Conservation (phyloP, 352 stramenopile genomes). For the Labyrinthula sp. region DNA sequence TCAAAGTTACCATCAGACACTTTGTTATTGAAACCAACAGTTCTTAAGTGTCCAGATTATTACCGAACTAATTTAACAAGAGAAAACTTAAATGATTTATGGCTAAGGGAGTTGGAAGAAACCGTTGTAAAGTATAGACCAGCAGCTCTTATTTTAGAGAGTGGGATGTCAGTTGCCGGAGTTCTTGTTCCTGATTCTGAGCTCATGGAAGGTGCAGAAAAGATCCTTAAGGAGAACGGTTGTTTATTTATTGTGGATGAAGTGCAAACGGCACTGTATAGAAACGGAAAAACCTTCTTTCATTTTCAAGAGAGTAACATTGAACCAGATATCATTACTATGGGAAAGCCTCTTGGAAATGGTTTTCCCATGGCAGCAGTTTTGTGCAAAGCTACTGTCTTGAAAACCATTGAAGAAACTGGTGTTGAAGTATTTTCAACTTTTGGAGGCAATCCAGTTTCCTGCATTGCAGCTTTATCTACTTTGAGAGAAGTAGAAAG, state of each 20-base stretch:
- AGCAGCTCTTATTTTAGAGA: slow-evolving; percentile 49
- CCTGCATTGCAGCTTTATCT: slow-evolving; percentile 41
- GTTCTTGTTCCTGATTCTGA: slow-evolving; percentile 44
- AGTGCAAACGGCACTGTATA: slow-evolving; percentile 55
- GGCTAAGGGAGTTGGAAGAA: slow-evolving; percentile 20
- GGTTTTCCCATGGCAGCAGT: slow-evolving; percentile 52
- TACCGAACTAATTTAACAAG: no score
- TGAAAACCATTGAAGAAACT: slow-evolving; percentile 43
- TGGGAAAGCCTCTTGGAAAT: slow-evolving; percentile 62
- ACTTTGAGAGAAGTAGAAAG: slow-evolving; percentile 43
- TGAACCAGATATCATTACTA: slow-evolving; percentile 51
- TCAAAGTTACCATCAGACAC: no score
- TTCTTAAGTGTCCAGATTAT: slow-evolving; percentile 42
- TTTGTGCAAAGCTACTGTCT: slow-evolving; percentile 38
- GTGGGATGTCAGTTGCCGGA: slow-evolving; percentile 47
- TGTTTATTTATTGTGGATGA: slow-evolving; percentile 55
- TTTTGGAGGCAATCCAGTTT: slow-evolving; percentile 49
- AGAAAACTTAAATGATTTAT: slow-evolving; percentile 6
- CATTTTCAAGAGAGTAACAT: slow-evolving; percentile 38
- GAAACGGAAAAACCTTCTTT: slow-evolving; percentile 42
- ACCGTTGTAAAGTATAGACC: slow-evolving; percentile 2
- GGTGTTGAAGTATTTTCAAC: slow-evolving; percentile 61
- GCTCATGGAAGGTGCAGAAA: slow-evolving; percentile 41
- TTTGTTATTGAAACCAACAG: slow-evolving; percentile 27
- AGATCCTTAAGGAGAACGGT: slow-evolving; percentile 40